These are phyloP conservation scores for Trametes cubensis DNA, from an alignment of 768 basidiomycete genomes.

Conservation along the genomic window DNA sequence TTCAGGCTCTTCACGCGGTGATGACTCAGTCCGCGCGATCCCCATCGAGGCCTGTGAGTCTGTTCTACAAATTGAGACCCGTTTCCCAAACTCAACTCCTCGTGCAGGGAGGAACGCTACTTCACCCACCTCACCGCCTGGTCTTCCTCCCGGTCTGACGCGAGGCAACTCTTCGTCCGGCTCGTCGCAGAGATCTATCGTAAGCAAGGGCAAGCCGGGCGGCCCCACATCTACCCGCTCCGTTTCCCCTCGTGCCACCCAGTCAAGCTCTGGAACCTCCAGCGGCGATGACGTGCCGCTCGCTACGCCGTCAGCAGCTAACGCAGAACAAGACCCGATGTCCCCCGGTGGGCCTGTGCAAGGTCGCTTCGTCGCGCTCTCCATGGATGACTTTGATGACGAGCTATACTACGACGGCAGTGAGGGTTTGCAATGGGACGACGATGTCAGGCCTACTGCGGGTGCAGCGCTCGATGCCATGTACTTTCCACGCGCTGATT, in stretches of 20 bases:
- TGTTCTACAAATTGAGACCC: neutral
- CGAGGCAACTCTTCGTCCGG: slow-evolving; percentile 3
- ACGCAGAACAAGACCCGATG: neutral
- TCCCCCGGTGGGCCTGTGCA: neutral
- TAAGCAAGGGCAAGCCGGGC: neutral
- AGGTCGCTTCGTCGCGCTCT: neutral
- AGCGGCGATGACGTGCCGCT: neutral
- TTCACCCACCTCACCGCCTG: neutral
- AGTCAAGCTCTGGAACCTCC: neutral
- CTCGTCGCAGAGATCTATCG: neutral
- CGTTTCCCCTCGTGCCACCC: neutral
- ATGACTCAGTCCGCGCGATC: too few species aligned
- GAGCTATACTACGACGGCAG: neutral
- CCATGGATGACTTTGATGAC: slow-evolving; percentile 7
- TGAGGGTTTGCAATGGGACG: neutral
- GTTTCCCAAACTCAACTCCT: neutral
- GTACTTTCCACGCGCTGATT: neutral
- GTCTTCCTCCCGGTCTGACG: neutral
- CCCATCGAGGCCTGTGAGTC: slow-evolving; percentile 1
- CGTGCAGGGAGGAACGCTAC: neutral
- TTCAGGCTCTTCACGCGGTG: too few species aligned
- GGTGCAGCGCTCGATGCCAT: neutral
- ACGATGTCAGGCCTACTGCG: neutral
- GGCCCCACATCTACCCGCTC: neutral
- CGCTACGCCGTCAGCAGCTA: neutral